Conservation (phyloP, 2,329 filamentous ascomycete genomes). For the Corynespora cassiicola region DNA sequence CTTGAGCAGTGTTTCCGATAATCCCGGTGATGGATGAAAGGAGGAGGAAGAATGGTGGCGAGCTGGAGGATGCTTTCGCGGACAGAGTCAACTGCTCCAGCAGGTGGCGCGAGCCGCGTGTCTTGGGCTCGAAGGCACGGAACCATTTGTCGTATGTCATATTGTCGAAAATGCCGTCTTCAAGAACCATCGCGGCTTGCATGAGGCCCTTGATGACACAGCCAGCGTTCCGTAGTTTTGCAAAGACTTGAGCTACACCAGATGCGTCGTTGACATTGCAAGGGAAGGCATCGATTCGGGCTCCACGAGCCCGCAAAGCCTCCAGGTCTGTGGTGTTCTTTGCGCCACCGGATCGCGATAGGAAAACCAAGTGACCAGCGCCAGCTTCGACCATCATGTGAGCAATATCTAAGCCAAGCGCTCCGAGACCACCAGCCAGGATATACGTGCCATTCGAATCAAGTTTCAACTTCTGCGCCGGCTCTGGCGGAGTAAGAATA, state of each 20-base stretch:
- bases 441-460: constrained; percentile 18
- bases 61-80: constrained; percentile 22
- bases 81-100: constrained; percentile 2
- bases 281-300: too few species aligned
- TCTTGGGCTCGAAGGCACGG: constrained; percentile 18
- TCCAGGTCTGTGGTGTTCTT: too few species aligned
- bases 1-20: constrained; percentile 12
- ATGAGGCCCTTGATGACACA: constrained; percentile 18
- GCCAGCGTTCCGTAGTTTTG: too few species aligned
- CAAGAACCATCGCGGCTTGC: constrained; percentile 19
- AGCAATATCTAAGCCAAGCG: constrained; percentile 15
- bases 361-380: constrained; percentile 1
- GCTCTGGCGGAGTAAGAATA: too few species aligned
- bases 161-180: not conserved
- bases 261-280: too few species aligned
- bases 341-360: not conserved
- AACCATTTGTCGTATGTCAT: constrained; percentile 4
- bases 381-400: not conserved
- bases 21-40: constrained; percentile 13
- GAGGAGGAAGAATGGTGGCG: constrained; percentile 17
- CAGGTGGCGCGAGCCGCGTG: constrained; percentile 36
- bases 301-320: too few species aligned
- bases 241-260: too few species aligned
- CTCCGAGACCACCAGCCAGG: constrained; percentile 22
- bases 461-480: too few species aligned